Evolutionary conservation across 371 early-diverging fungal genomes (phyloP).

Genomic region (Syncephalastrum contaminatum): DNA sequence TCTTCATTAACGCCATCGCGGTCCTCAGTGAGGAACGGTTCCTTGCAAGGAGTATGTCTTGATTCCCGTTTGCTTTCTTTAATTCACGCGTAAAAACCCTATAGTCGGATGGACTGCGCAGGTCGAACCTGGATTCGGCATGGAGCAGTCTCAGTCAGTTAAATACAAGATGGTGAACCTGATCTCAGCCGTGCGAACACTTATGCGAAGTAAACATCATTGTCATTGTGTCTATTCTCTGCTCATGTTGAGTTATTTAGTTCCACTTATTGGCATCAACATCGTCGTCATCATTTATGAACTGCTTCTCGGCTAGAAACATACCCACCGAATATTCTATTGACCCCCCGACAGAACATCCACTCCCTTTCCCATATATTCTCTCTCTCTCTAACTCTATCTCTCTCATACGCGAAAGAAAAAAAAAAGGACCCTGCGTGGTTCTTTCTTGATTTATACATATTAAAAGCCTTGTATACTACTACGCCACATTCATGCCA

Average conservation of each 20-base stretch:
- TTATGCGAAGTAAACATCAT: slow-evolving; percentile 78
- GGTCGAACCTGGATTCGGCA: slow-evolving; percentile 67
- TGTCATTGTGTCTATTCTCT: neutral
- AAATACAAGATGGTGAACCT: slow-evolving; percentile 84
- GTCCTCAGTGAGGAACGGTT: slow-evolving; percentile 95
- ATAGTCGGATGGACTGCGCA: slow-evolving; percentile 70
- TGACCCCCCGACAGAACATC: too few relatives aligned
- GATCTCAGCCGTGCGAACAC: slow-evolving; percentile 88
- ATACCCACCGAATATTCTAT: slow-evolving; percentile 4
- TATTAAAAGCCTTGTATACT: too few relatives aligned
- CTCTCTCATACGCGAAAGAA: neutral
- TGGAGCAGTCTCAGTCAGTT: slow-evolving; percentile 64
- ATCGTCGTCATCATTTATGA: slow-evolving; percentile 83
- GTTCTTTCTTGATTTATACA: too few relatives aligned
- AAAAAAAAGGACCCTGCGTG: too few relatives aligned
- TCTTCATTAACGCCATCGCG: slow-evolving; percentile 90
- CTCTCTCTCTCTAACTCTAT: neutral
- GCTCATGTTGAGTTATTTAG: slow-evolving; percentile 33
- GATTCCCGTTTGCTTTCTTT: neutral
- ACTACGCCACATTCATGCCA: too few relatives aligned
- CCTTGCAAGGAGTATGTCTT: slow-evolving; percentile 82
- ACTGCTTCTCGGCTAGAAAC: slow-evolving; percentile 71
- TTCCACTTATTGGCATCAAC: slow-evolving; percentile 85
- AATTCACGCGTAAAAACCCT: neutral
- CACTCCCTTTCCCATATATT: too few relatives aligned